These are phyloP conservation scores for Talaromyces thailandensis DNA, from an alignment of 495 filamentous ascomycete genomes.

Conservation along the genomic window DNA sequence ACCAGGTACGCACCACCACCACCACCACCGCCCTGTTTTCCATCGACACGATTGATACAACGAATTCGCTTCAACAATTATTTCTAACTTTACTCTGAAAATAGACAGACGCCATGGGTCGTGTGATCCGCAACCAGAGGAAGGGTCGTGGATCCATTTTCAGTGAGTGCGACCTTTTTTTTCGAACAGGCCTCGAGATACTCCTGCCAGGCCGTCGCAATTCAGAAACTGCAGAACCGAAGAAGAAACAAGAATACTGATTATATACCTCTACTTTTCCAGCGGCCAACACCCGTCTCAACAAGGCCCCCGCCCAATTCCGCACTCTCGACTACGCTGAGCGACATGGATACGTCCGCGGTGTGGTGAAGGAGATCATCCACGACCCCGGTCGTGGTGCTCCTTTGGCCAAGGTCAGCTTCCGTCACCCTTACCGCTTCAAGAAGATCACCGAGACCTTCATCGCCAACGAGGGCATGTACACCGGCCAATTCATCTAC, in stretches of 20 bases:
- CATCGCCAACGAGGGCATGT: slow-evolving; percentile 99
- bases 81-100: slow-evolving; percentile 27
- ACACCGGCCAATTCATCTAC: slow-evolving; percentile 99
- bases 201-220: slow-evolving; percentile 2
- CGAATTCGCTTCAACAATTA: slow-evolving; percentile 24
- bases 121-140: slow-evolving; percentile 94
- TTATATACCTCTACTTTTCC: slow-evolving; percentile 18
- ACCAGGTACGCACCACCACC: slow-evolving; percentile 33
- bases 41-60: slow-evolving; percentile 11
- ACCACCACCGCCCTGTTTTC: slow-evolving; percentile 16
- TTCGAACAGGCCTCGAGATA: slow-evolving; percentile 12
- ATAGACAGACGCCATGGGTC: slow-evolving; percentile 55
- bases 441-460: slow-evolving; percentile 90
- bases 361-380: slow-evolving; percentile 97
- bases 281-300: slow-evolving; percentile 82
- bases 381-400: slow-evolving; percentile 98
- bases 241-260: slow-evolving; percentile 31
- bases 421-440: slow-evolving; percentile 90
- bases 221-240: slow-evolving; percentile 9
- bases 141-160: slow-evolving; percentile 98
- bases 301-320: slow-evolving; percentile 90
- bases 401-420: slow-evolving; percentile 89
- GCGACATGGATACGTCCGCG: slow-evolving; percentile 92
- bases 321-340: slow-evolving; percentile 90
- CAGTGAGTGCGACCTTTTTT: slow-evolving; percentile 53